Base-by-base conservation (phyloP, 2,329 filamentous ascomycete species). In the Clonostachys sp. region DNA sequence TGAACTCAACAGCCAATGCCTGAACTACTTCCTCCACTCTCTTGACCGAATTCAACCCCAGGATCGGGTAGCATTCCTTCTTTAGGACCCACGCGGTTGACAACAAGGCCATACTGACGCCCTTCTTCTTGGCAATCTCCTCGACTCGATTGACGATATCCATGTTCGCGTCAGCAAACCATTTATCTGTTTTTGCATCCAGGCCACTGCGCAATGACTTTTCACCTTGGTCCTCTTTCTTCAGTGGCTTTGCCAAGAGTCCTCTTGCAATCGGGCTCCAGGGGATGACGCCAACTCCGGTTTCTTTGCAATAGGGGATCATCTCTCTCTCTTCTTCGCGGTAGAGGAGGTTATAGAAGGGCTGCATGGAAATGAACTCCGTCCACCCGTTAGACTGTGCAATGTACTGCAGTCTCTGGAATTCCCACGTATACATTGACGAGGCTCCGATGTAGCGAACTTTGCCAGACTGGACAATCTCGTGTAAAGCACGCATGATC, bases 1-100 rank as follows among this genome's bases (percentile, higher is more conserved):
- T 77, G 50, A 87, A 60, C 41, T 68, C 68, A 39, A 75, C 72
- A 4, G 66, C 68, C 6, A 66, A 54, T 0, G 68, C 65, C 4
- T 68, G 65, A 16, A 83, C 68, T 2, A 80, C 79, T 65, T 87
- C 81, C 35, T 84, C 77, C 41, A 87, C 75, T n/a, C 83, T 68
- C 48, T 73, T 69, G 34, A 75, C 67, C 46, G 71, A 84, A 51
- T 72, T 78, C 53, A 87, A 68, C 0, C 84, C 83, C 46, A 85
- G 67, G 49, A 87, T 86, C 2, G 81, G 82, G 53, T 72, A 78
- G 20, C 72, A 63, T 6, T 75, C 73, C 41, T 74, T 68, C 52
- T 73, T 70, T 53, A 79, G 65, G 51, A 76, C 73, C 84, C 84
- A 88, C 4, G 81, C 82, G 47, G 84, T 71, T 2, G 83, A 77